phyloP scores from a whole-genome alignment of 2,329 filamentous ascomycete species.

The Pestalotiopsis sp. region DNA sequence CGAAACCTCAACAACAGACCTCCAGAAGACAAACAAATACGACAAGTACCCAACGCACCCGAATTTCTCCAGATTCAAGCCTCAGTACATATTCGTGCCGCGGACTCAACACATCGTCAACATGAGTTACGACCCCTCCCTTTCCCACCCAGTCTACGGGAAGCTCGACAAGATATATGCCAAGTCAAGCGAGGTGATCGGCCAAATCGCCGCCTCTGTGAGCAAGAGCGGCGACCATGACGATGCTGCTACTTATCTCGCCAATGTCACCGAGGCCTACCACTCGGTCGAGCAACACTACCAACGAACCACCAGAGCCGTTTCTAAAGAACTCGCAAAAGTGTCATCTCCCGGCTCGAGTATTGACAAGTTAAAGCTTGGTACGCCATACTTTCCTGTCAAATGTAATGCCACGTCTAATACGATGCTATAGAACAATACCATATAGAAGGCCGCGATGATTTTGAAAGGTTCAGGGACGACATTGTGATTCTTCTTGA shows the following conservation, averaged over 20 bases:
- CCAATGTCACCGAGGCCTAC: neutral
- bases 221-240: neutral
- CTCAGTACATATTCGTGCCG: neutral
- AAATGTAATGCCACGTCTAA: neutral
- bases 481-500: neutral
- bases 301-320: neutral
- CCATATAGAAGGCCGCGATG: neutral
- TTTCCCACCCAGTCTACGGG: neutral
- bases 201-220: neutral
- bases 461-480: neutral
- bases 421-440: neutral
- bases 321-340: neutral
- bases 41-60: neutral
- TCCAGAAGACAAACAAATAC: too few species aligned
- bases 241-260: neutral
- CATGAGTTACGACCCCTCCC: neutral
- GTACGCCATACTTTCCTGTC: neutral
- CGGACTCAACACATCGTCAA: too few species aligned
- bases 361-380: neutral
- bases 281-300: neutral
- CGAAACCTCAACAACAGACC: too few species aligned
- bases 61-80: neutral
- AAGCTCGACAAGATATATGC: neutral
- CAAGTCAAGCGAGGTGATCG: neutral
- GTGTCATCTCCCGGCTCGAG: neutral